Percentiles rank a stretch among this genome's conserved stretches.
Conservation (phyloP, 108 stramenopile species). For the Schizochytrium sp. region DNA sequence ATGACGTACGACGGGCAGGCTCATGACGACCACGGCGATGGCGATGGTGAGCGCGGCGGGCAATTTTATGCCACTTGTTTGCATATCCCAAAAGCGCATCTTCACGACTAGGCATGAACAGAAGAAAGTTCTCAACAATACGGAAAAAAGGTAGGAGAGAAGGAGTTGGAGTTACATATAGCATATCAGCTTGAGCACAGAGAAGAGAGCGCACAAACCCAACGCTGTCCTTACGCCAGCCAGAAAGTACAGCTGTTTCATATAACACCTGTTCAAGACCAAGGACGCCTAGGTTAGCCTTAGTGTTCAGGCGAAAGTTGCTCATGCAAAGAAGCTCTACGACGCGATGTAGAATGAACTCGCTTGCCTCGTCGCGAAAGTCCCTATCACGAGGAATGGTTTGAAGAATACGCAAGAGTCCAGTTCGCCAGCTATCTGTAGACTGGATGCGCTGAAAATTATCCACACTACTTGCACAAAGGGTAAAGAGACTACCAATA, state of each 20-base stretch:
- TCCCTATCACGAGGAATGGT: slow-evolving; percentile 57
- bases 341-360: slow-evolving; percentile 14
- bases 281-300: neutral
- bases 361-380: slow-evolving; percentile 13
- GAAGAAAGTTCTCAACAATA: slow-evolving; percentile 30
- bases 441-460: neutral
- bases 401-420: slow-evolving; percentile 44
- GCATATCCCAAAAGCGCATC: slow-evolving; percentile 27
- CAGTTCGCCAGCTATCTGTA: slow-evolving; percentile 6
- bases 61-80: neutral
- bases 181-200: neutral
- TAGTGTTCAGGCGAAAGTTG: neutral
- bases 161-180: neutral
- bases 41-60: slow-evolving; percentile 6
- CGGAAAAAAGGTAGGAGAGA: neutral
- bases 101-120: slow-evolving; percentile 13
- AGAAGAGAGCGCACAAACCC: neutral
- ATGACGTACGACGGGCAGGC: neutral
- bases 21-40: neutral
- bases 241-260: slow-evolving; percentile 17
- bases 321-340: slow-evolving; percentile 46
- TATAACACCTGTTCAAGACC: neutral
- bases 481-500: slow-evolving; percentile 19
- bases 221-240: slow-evolving; percentile 30
- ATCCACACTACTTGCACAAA: neutral